A percentile compares a stretch with the other conserved stretches of the same genome.
Evolutionary conservation across 2,329 filamentous ascomycete genomes (phyloP).

Genomic region (Aspergillus japonicus): DNA sequence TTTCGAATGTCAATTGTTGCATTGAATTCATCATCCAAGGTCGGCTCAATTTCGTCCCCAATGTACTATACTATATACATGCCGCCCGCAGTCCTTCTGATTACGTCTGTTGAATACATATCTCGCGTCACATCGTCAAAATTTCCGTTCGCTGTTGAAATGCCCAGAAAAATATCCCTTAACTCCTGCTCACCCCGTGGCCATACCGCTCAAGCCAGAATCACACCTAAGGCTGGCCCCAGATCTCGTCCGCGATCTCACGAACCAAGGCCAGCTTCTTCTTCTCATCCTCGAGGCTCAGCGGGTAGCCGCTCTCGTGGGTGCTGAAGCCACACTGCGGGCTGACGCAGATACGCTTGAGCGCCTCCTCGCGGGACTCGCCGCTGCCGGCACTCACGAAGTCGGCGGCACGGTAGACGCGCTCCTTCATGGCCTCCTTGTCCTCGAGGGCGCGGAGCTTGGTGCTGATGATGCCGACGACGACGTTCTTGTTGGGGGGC

Average conservation of each 20-base stretch:
- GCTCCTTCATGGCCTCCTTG: conserved; percentile 3
- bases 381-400: background rate
- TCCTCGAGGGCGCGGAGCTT: conserved; percentile 3
- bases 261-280: background rate
- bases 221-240: background rate
- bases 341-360: background rate
- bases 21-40: background rate
- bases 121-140: conserved; percentile 1
- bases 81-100: background rate
- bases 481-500: conserved; percentile 3
- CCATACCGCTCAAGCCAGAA: background rate
- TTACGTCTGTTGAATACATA: conserved; percentile 5
- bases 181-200: background rate
- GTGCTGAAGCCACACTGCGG: conserved; percentile 5
- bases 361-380: background rate
- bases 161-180: background rate
- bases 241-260: conserved; percentile 2
- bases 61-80: background rate
- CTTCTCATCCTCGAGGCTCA: background rate
- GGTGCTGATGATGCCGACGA: conserved; percentile 2
- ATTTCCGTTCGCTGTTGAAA: background rate
- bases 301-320: conserved; percentile 1
- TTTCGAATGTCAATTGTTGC: no score
- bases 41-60: background rate
- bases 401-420: background rate